These are phyloP conservation scores for Aspergillus sp. DNA, from an alignment of 2,329 filamentous ascomycete genomes.

Conservation along the genomic window DNA sequence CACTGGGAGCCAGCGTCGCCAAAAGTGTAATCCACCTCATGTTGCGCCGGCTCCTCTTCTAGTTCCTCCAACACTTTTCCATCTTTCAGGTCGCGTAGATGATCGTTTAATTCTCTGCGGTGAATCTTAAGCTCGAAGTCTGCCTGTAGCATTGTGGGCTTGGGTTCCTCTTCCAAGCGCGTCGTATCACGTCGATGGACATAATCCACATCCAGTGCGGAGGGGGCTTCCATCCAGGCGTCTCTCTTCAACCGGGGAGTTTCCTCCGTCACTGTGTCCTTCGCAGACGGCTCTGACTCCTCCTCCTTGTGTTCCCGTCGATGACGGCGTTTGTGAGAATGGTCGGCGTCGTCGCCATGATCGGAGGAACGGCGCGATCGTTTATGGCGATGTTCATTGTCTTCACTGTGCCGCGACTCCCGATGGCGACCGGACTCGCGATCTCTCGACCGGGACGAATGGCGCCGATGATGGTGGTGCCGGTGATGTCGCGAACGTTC, in stretches of 20 bases:
- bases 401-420: constrained; percentile 45
- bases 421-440: constrained; percentile 34
- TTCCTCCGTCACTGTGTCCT: constrained; percentile 42
- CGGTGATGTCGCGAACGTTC: constrained; percentile 37
- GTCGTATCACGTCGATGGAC: constrained; percentile 61
- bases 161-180: constrained; percentile 45
- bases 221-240: constrained; percentile 91
- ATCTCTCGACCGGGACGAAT: constrained; percentile 38
- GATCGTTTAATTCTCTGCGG: constrained; percentile 75
- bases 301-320: constrained; percentile 40
- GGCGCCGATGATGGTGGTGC: constrained; percentile 46
- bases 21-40: constrained; percentile 76
- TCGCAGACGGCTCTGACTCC: constrained; percentile 36
- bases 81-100: constrained; percentile 62
- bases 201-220: constrained; percentile 80
- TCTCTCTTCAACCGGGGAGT: constrained; percentile 63
- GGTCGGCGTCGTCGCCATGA: constrained; percentile 49
- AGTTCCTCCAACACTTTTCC: constrained; percentile 56
- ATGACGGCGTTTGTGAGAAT: constrained; percentile 49
- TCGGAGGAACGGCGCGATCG: constrained; percentile 59
- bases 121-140: constrained; percentile 72
- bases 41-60: constrained; percentile 53
- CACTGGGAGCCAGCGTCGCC: constrained; percentile 88
- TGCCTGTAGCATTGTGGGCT: constrained; percentile 45
- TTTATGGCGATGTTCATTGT: constrained; percentile 63